Base-by-base conservation (phyloP, 2,329 filamentous ascomycete genomes). In the Eutypella sp. region DNA sequence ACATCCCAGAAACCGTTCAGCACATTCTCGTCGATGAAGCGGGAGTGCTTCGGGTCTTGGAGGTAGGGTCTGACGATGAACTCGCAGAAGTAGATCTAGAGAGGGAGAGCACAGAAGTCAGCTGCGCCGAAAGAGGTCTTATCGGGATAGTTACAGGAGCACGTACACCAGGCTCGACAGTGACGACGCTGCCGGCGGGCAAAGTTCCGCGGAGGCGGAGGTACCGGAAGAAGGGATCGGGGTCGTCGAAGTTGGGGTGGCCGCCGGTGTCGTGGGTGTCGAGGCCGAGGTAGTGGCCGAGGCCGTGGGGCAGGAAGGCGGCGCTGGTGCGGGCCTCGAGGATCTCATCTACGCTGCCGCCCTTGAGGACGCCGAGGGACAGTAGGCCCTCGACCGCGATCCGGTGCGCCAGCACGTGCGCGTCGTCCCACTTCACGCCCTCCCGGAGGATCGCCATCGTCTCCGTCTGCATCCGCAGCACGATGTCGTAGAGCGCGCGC, bases 221-320 rank as follows among this genome's bases (percentile, higher is more conserved):
- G 62, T 96, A 97, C 44, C 82, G 78, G 69, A 96, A 97, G 76
- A 96, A 81, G 29, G 79, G 73, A 63, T 99, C 91, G 48, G 78
- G 72, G 62, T 99, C 93, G 8, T 74, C 73, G 57, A 87, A 89
- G 66, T 91, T 85, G 29, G 87, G 75, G 63, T 89, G 83, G 19
- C 87, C 88, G 49, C 86, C 87, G 0, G 83, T 87, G 60, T 96
- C 91, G 64, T 96, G 91, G 2, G 90, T 95, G 63, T 96, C 91
- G 77, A 96, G 85, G 51, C 91, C 91, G 9, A 96, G 73, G 63
- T 95, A 92, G 67, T 96, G 91, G 0, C 91, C 91, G 1, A 96
- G 71, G 0, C 91, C 91, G 63, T 96, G 91, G 1, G 91, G 91
- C 61, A 96, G 88, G 72, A 96, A 96, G 2, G 90, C 91, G 20